Conservation (phyloP, 306 rosid species). For the Vigna angularis region DNA sequence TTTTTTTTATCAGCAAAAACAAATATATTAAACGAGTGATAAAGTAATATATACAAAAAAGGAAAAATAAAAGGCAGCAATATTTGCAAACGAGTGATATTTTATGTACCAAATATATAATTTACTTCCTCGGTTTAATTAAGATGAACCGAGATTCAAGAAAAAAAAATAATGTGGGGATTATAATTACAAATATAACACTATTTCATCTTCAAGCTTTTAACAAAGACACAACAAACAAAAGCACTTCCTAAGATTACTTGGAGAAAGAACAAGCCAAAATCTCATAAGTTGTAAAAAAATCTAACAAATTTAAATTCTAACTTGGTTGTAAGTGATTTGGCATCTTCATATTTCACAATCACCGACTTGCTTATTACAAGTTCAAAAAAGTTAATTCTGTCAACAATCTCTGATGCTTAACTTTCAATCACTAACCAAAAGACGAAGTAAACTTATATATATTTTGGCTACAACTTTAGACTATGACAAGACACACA, state of each 20-base stretch:
- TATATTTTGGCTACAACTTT: not conserved
- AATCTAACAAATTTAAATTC: not conserved
- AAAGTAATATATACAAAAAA: too few relatives aligned
- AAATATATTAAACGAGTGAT: too few relatives aligned
- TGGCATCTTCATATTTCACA: conserved; percentile 5
- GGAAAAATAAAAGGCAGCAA: too few relatives aligned
- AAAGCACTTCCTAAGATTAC: conserved; percentile 4
- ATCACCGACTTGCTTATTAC: conserved; percentile 2
- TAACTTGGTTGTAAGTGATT: conserved; percentile 15
- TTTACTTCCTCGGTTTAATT: not conserved
- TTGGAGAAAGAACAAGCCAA: conserved; percentile 1
- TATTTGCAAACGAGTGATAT: not conserved
- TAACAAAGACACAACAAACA: not conserved
- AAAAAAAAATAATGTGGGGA: not conserved
- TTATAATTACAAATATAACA: conserved; percentile 11
- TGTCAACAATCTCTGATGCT: not conserved
- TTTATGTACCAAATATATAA: not conserved
- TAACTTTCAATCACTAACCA: conserved; percentile 3
- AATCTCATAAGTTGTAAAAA: not conserved
- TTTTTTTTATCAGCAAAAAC: too few relatives aligned
- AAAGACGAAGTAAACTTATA: conserved; percentile 23
- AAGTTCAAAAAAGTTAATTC: conserved; percentile 6
- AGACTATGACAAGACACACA: not conserved
- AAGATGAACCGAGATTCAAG: conserved; percentile 21
- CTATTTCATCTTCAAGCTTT: not conserved